These are phyloP conservation scores for Hirschioporus abietinus DNA, from an alignment of 768 basidiomycete genomes.

Conservation along the genomic window DNA sequence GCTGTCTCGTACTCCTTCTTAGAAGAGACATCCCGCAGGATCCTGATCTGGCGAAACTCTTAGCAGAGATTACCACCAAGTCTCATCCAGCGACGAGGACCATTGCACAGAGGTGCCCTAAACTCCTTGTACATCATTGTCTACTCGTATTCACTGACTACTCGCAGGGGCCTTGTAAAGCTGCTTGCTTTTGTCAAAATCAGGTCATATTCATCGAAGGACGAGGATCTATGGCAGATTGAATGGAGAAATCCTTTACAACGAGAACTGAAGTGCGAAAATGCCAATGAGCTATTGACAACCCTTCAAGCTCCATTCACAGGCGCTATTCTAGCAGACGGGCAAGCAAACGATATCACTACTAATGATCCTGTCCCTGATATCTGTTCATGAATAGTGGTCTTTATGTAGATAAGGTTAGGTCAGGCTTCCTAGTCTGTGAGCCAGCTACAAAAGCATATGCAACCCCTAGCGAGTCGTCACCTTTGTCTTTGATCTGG, in stretches of 20 bases:
- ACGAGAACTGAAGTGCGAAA: conserved; percentile 37
- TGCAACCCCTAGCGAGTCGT: conserved; percentile 14
- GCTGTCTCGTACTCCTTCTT: conserved; percentile 55
- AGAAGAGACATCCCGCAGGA: conserved; percentile 55
- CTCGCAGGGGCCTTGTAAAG: conserved; percentile 57
- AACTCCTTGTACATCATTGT: not conserved
- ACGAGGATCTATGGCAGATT: conserved; percentile 66
- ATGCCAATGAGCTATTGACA: conserved; percentile 45
- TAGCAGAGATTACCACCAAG: conserved; percentile 61
- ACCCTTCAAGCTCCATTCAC: conserved; percentile 37
- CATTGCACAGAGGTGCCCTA: conserved; percentile 55
- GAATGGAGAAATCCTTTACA: conserved; percentile 65
- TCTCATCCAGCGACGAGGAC: conserved; percentile 64
- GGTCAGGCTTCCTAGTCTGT: conserved; percentile 80
- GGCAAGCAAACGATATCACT: conserved; percentile 13
- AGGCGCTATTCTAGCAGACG: conserved; percentile 26
- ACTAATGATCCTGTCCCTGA: conserved; percentile 6
- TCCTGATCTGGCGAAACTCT: conserved; percentile 52
- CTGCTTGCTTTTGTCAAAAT: conserved; percentile 67
- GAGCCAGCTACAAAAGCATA: conserved; percentile 59
- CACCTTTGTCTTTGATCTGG: conserved; percentile 15
- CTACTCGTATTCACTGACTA: conserved; percentile 4
- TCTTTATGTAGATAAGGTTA: conserved; percentile 66
- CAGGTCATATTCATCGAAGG: conserved; percentile 60
- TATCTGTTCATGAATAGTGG: conserved; percentile 23